phyloP scores from a whole-genome alignment of 2,329 filamentous ascomycete species.

The Peltaster fructicola region DNA sequence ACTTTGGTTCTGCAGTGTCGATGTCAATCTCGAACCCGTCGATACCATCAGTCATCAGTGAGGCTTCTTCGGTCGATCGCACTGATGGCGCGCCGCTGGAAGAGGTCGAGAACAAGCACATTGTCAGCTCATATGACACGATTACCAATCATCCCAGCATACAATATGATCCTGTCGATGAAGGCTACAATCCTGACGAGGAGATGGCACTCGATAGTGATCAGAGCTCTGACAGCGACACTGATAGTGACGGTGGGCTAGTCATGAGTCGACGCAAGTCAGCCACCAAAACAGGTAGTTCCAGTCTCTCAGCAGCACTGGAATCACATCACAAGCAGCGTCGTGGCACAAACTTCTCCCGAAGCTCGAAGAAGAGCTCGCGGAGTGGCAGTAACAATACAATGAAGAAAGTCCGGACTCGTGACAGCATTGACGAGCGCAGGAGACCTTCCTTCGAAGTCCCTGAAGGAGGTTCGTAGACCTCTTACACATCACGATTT shows the following conservation, averaged over 20 bases:
- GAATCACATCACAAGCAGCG: constrained; percentile 9
- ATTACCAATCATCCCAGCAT: too few species aligned
- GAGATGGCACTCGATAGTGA: constrained; percentile 23
- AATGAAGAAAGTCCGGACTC: constrained; percentile 28
- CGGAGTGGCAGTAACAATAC: constrained; percentile 33
- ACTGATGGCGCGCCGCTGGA: constrained; percentile 8
- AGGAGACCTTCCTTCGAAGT: too few species aligned
- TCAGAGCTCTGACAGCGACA: constrained; percentile 21
- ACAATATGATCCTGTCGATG: too few species aligned
- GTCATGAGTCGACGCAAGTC: constrained; percentile 20
- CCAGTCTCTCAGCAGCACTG: constrained; percentile 4
- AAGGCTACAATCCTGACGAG: constrained; percentile 11
- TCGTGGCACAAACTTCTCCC: constrained; percentile 15
- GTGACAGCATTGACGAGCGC: constrained; percentile 12
- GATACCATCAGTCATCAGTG: constrained; percentile 33
- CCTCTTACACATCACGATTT: too few species aligned
- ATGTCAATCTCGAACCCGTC: constrained; percentile 34
- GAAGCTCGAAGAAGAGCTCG: constrained; percentile 22
- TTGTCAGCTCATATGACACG: constrained; percentile 19
- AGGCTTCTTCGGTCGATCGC: constrained; percentile 26
- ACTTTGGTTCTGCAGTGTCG: constrained; percentile 30
- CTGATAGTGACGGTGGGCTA: constrained; percentile 22
- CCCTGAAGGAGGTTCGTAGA: too few species aligned
- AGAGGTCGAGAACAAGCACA: constrained; percentile 20
- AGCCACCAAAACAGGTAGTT: constrained; percentile 6